A percentile compares a stretch with the other conserved stretches of the same genome.
Evolutionary conservation across 768 basidiomycete species (phyloP).

Genomic region (Suillus cothurnatus): DNA sequence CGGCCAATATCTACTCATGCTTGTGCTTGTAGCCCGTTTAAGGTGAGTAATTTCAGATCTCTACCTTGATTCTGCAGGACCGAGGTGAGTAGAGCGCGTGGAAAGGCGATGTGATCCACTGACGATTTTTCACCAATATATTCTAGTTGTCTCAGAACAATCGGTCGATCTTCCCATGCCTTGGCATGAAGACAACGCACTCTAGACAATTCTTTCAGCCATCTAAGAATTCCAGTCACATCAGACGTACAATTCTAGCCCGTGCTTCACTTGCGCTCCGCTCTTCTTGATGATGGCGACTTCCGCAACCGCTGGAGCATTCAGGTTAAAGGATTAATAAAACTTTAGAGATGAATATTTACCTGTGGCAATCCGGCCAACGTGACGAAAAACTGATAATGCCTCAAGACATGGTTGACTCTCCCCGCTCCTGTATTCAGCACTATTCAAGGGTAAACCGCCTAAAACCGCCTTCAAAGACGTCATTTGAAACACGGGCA

Average conservation of each 20-base stretch:
- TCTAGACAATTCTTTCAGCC: slow-evolving; percentile 37
- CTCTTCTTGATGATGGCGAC: slow-evolving; percentile 65
- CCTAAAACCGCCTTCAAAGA: slow-evolving; percentile 64
- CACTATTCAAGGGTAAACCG: slow-evolving; percentile 64
- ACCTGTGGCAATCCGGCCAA: slow-evolving; percentile 78
- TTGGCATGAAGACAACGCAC: slow-evolving; percentile 78
- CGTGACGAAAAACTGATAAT: slow-evolving; percentile 70
- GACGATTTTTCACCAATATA: slow-evolving; percentile 94
- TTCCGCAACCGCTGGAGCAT: slow-evolving; percentile 67
- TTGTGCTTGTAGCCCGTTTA: slow-evolving; percentile 1
- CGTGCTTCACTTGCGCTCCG: slow-evolving; percentile 70
- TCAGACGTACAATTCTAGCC: slow-evolving; percentile 68
- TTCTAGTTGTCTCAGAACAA: slow-evolving; percentile 84
- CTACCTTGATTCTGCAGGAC: slow-evolving; percentile 28
- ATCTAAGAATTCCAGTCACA: background rate
- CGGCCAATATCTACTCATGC: slow-evolving; percentile 64
- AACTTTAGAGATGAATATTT: background rate
- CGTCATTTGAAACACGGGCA: slow-evolving; percentile 11
- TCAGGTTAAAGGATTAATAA: slow-evolving; percentile 11
- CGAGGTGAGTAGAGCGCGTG: slow-evolving; percentile 2
- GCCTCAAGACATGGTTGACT: slow-evolving; percentile 76
- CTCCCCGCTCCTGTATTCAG: slow-evolving; percentile 72
- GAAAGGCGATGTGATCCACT: slow-evolving; percentile 27
- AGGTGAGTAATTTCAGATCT: background rate
- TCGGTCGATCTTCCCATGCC: slow-evolving; percentile 89